A percentile compares a stretch with the other conserved stretches of the same genome.
These are phyloP conservation scores for Gnomoniopsis smithogilvyi DNA, from an alignment of 2,329 filamentous ascomycete species.

Conservation along the genomic window DNA sequence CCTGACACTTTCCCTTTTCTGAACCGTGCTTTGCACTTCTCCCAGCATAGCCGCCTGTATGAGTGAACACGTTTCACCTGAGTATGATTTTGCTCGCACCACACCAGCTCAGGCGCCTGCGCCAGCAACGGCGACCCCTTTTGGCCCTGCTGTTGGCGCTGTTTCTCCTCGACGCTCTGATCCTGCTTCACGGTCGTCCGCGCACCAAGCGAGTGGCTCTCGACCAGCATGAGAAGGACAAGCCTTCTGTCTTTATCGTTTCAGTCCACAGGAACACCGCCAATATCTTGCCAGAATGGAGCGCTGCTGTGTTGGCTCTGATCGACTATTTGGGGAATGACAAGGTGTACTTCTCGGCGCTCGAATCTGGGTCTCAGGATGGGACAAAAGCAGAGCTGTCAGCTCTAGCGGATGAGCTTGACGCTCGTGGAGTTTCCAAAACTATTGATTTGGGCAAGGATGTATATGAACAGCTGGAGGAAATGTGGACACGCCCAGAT, in stretches of 20 bases:
- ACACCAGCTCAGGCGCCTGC: conserved; percentile 30
- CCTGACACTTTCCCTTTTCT: background rate
- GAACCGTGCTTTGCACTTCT: background rate
- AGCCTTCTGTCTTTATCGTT: conserved; percentile 57
- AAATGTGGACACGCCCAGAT: conserved; percentile 40
- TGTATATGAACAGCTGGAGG: conserved; percentile 52
- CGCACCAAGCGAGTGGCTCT: conserved; percentile 26
- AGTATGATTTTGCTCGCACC: conserved; percentile 31
- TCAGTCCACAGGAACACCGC: conserved; percentile 68
- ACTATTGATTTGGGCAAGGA: conserved; percentile 56
- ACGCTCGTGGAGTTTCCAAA: conserved; percentile 45
- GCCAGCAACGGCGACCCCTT: conserved; percentile 31
- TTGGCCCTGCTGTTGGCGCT: conserved; percentile 29
- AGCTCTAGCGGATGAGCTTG: conserved; percentile 53
- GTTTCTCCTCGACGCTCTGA: conserved; percentile 32
- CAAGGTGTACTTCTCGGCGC: conserved; percentile 63
- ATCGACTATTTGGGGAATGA: conserved; percentile 54
- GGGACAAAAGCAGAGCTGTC: conserved; percentile 59
- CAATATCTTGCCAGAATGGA: conserved; percentile 57
- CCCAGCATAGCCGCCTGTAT: background rate
- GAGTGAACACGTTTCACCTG: background rate
- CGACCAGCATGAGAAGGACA: conserved; percentile 19
- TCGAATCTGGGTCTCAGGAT: conserved; percentile 68
- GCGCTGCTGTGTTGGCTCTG: conserved; percentile 52
- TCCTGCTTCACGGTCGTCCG: conserved; percentile 28